Conservation (phyloP, 2,329 filamentous ascomycete species). For the Aplosporella prunicola region DNA sequence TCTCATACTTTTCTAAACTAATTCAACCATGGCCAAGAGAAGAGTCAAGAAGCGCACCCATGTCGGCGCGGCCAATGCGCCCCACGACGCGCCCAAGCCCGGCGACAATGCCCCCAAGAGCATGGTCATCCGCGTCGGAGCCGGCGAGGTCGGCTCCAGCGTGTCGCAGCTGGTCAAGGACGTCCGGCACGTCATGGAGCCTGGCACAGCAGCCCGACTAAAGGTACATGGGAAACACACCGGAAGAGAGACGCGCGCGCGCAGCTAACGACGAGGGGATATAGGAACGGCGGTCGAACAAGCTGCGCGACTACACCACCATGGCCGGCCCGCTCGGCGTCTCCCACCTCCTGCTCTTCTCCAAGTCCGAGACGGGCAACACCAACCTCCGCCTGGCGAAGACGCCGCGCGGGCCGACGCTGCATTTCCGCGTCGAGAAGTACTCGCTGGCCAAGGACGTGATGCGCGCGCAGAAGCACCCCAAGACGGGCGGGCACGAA, state of each 20-base stretch:
- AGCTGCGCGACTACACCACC: conserved; percentile 80
- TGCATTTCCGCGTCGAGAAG: conserved; percentile 89
- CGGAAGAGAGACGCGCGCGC: too few relatives aligned
- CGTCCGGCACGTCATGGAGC: conserved; percentile 90
- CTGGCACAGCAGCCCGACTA: conserved; percentile 77
- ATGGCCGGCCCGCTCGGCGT: conserved; percentile 95
- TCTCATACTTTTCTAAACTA: too few relatives aligned
- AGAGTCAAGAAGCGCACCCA: conserved; percentile 75
- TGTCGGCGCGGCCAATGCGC: conserved; percentile 54
- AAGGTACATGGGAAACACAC: conserved; percentile 43
- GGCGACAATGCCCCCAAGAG: conserved; percentile 70
- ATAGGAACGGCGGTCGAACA: conserved; percentile 74
- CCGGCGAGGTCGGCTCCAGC: conserved; percentile 83
- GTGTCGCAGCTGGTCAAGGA: conserved; percentile 87
- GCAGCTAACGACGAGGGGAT: neutral
- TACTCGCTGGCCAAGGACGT: conserved; percentile 94
- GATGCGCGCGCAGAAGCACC: conserved; percentile 70
- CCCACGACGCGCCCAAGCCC: conserved; percentile 47
- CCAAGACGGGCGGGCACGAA: conserved; percentile 68
- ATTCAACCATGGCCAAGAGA: conserved; percentile 12
- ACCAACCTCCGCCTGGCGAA: conserved; percentile 83
- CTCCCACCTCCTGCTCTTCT: conserved; percentile 87
- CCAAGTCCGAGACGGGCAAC: conserved; percentile 78
- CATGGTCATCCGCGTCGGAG: conserved; percentile 97
- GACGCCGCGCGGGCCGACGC: conserved; percentile 80